Base-by-base conservation (phyloP, 2,329 filamentous ascomycete species). In the Alternaria atra region DNA sequence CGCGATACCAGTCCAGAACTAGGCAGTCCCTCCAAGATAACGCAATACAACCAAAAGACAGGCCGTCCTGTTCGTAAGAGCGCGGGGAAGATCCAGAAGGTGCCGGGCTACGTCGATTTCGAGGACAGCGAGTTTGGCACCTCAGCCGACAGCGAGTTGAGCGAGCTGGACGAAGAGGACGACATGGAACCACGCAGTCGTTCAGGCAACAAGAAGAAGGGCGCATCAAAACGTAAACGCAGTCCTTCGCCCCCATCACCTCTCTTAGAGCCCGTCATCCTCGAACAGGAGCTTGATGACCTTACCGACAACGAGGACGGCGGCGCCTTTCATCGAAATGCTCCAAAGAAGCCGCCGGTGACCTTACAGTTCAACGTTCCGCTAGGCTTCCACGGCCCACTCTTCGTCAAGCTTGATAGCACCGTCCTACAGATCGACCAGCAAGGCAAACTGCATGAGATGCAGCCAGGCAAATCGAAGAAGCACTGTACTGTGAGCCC, bases 301-400 rank as follows among this genome's bases (percentile, higher is more conserved):
- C 51, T 68, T 17, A 75, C 72, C 5, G 76, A 78, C 17, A 64
- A 70, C 9, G 74, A 78, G 44, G 57, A 55, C n/a, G 60, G 58
- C 17, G 60, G 63, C 3, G 58, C 61, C 20, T 65, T 60, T 8
- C 67, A 66, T 44, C 64, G 60, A 30, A 64, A 57, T 20, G 61
- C 57, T 15, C 47, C 55, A 5, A 68, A 69, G 54, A 62, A 64
- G 40, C 44, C 70, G 13, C 72, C 79, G 0, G 67, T 82, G 37
- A 74, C 77, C 30, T 67, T 84, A 27, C 81, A 80, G n/a, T 77
- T 84, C 73, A 81, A 83, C 60, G 74, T 84, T 6, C 81, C 81
- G 8, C 65, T 76, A 3, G 81, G 81, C 10, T 82, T 81, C 63
- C 73, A 79, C 67, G 81, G 81, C n/a, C 81, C 81, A 4, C 72